Base-by-base conservation (phyloP, 257 asterid species). In the Penstemon newberryi region DNA sequence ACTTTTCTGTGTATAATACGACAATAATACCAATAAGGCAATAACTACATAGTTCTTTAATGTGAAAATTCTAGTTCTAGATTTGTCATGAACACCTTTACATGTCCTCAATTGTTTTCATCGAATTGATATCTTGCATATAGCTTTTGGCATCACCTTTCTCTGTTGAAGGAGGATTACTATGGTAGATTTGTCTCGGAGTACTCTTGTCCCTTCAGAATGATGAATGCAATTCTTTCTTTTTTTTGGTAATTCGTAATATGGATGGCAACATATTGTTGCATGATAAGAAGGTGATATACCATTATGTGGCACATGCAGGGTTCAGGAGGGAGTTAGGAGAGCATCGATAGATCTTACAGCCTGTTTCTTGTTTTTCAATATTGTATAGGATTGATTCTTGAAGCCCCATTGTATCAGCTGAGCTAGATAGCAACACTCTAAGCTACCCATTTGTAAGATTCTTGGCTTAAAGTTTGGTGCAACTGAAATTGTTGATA, bases 381-480 rank as follows among this genome's bases (percentile, higher is more conserved):
- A 50, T 5, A 41, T 44, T 62, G 44, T 25, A 45, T 56, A 46
- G 5, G 68, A 25, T 5, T 11, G 33, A 25, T 25, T 25, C 33
- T 25, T 25, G 33, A 46, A 46, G 43, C 25, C 59, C 12, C 57
- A 4, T 7, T 7, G n/a, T 10, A 5, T 33, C 25, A 46, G 50
- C 42, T 18, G 67, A 12, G 7, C 25, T 15, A 41, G 53, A 61
- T 44, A 50, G 55, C 15, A 40, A 44, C 67, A 25, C 33, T 25
- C 33, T 25, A 61, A 61, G 33, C 49, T 6, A 61, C 3, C 49
- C 66, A 37, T 42, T 40, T n/a, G 52, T 12, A 25, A 43, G 39
- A 61, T 12, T 42, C 54, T 45, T 61, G 67, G 67, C 67, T 40
- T 5, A 25, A 43, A 41, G 66, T 7, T 51, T 39, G 33, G 38